These are phyloP conservation scores for Avena eriantha DNA, from an alignment of 176 grass and related monocot species.

Conservation along the genomic window DNA sequence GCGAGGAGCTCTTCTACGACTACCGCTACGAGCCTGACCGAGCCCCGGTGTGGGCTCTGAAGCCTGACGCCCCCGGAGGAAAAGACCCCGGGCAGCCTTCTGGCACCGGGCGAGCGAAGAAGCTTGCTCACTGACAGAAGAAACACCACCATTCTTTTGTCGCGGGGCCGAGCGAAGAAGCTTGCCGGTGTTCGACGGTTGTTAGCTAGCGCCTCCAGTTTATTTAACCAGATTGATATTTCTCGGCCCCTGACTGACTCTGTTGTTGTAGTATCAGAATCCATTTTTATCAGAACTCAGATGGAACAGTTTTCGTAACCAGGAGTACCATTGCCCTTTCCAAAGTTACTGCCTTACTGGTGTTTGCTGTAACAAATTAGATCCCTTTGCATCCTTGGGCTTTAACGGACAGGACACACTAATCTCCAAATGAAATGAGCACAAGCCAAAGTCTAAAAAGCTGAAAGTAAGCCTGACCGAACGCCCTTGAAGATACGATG, in stretches of 20 bases:
- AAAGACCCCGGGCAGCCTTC: conserved; percentile 77
- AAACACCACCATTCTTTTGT: conserved; percentile 31
- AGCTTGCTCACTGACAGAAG: conserved; percentile 63
- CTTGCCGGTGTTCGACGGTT: not conserved
- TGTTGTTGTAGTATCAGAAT: not conserved
- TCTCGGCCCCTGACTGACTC: conserved; percentile 3
- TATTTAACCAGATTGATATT: conserved; percentile 22
- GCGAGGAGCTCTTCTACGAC: conserved; percentile 90
- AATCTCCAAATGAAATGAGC: too few relatives aligned
- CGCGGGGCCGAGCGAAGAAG: not conserved
- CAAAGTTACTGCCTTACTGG: too few relatives aligned
- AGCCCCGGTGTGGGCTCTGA: conserved; percentile 90
- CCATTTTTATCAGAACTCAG: conserved; percentile 26
- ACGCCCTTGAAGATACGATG: too few relatives aligned
- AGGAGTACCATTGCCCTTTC: too few relatives aligned
- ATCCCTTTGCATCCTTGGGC: too few relatives aligned
- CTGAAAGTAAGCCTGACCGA: too few relatives aligned
- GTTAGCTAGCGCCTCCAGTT: too few relatives aligned
- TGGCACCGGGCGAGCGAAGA: conserved; percentile 77
- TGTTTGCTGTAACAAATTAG: too few relatives aligned
- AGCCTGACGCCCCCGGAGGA: conserved; percentile 63
- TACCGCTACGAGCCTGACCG: conserved; percentile 89
- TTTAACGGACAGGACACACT: too few relatives aligned
- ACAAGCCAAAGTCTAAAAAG: too few relatives aligned
- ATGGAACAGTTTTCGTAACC: not conserved